Evolutionary conservation across 2,329 filamentous ascomycete species (phyloP).

Genomic region (Ophiocordyceps camponoti-leonardi): DNA sequence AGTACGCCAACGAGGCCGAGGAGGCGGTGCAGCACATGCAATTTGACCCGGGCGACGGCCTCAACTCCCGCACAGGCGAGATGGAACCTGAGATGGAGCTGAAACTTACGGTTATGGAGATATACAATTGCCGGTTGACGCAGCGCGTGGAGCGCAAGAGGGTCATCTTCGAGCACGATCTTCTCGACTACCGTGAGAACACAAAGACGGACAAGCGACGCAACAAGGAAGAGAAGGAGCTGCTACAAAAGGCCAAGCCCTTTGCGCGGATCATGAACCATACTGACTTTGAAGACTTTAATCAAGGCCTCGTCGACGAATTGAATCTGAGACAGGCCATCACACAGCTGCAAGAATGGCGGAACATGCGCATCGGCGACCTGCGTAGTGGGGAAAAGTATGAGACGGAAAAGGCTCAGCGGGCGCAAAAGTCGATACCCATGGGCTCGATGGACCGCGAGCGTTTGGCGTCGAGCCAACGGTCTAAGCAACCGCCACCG

Average conservation of each 20-base stretch:
- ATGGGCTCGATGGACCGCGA: constrained; percentile 76
- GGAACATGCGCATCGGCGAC: constrained; percentile 66
- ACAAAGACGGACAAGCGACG: constrained; percentile 81
- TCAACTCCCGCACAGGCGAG: constrained; percentile 69
- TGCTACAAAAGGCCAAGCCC: constrained; percentile 85
- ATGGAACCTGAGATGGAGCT: constrained; percentile 92
- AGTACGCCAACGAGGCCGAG: constrained; percentile 94
- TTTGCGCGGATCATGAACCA: constrained; percentile 96
- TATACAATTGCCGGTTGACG: constrained; percentile 86
- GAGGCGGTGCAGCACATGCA: constrained; percentile 97
- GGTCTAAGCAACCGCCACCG: constrained; percentile 46
- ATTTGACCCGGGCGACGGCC: constrained; percentile 87
- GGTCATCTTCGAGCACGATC: constrained; percentile 86
- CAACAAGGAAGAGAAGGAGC: constrained; percentile 84
- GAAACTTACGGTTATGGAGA: constrained; percentile 95
- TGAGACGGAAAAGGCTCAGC: constrained; percentile 67
- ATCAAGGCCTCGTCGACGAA: constrained; percentile 75
- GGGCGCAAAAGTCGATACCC: constrained; percentile 52
- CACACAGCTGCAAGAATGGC: constrained; percentile 83
- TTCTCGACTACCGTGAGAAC: constrained; percentile 89
- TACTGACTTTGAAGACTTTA: constrained; percentile 74
- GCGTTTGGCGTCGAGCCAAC: constrained; percentile 52
- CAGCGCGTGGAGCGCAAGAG: constrained; percentile 88
- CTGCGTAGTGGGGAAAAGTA: constrained; percentile 81
- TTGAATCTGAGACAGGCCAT: constrained; percentile 85